Base-by-base conservation (phyloP, 345 rosid species). In the Eucalyptus leucophloia region DNA sequence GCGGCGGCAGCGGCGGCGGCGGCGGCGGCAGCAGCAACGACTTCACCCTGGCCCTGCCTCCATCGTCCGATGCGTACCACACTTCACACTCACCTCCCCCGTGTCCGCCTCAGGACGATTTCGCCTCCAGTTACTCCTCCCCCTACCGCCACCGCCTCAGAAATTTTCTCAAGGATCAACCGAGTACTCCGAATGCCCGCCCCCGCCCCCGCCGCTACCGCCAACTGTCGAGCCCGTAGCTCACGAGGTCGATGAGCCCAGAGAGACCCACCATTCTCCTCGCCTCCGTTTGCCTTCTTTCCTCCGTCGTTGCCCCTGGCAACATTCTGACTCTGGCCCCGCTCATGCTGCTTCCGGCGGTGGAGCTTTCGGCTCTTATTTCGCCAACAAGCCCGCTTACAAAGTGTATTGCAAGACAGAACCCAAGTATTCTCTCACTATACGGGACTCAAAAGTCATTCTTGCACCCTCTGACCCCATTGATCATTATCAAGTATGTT, bases 331-430 rank as follows among this genome's bases (percentile, higher is more conserved):
- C 86, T 58, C 65, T 45, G 58, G 21, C 37, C 86, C 85, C 53
- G 44, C 26, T 49, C 47, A 40, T 50, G 28, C 62, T 72, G 89
- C 77, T 65, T n/a, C 77, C 77, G 6, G 5, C 40, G 45, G 89
- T 67, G 87, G 54, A 16, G 86, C 34, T 49, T 37, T 50, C 49
- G 91, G 47, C 47, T 45, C 95, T 14, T 92, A 93, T 40, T 91
- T 96, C 40, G 91, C 95, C 26, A 91, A 90, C 7, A 96, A 93
- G 44, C 91, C 94, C 30, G 91, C 95, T 37, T 89, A 90, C 65
- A 95, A 92, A 93, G 95, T 96, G 88, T 95, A 91, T 87, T 93
- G 94, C 87, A 96, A 95, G 92, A 97, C 97, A 17, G 92, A 90
- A 32, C 96, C 96, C 40, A 86, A 93, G 67, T 95, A 92, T 87